Evolutionary conservation across 352 stramenopile genomes (phyloP).

Genomic region (Pythium scleroteichum): DNA sequence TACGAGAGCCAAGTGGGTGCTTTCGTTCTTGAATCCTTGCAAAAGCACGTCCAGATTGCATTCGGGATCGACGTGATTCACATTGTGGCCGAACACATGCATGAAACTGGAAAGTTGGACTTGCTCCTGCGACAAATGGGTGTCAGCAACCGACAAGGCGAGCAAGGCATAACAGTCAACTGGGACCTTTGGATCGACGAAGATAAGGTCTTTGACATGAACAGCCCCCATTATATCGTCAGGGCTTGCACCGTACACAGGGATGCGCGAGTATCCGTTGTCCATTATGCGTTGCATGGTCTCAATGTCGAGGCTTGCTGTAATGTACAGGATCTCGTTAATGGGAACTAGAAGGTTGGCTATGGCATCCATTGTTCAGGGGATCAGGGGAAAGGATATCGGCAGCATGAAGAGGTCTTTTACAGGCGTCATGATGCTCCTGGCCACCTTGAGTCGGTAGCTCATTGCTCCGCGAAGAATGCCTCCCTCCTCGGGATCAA

Average conservation of each 20-base stretch:
- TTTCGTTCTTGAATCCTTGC: conserved; percentile 93
- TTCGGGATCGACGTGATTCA: conserved; percentile 86
- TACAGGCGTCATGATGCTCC: conserved; percentile 94
- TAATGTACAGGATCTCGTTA: conserved; percentile 15
- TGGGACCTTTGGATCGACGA: conserved; percentile 96
- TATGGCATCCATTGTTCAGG: no score
- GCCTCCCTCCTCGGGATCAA: conserved; percentile 92
- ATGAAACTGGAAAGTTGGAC: conserved; percentile 67
- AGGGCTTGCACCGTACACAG: conserved; percentile 76
- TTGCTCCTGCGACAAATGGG: conserved; percentile 63
- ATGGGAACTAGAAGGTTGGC: neutral
- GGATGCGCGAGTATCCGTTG: conserved; percentile 95
- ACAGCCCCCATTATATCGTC: conserved; percentile 97
- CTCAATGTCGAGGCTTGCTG: conserved; percentile 53
- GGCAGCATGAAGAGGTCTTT: conserved; percentile 95
- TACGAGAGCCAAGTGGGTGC: conserved; percentile 94
- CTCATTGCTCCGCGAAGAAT: conserved; percentile 96
- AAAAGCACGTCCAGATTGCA: conserved; percentile 93
- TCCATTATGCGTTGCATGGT: conserved; percentile 96
- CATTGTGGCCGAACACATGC: conserved; percentile 59
- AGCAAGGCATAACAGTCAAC: neutral
- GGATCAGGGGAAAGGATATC: conserved; percentile 12
- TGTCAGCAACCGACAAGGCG: no score
- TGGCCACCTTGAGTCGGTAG: conserved; percentile 91
- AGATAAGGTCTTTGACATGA: conserved; percentile 99